These are phyloP conservation scores for Camptophora hylomeconis DNA, from an alignment of 2,329 filamentous ascomycete genomes.

Conservation along the genomic window DNA sequence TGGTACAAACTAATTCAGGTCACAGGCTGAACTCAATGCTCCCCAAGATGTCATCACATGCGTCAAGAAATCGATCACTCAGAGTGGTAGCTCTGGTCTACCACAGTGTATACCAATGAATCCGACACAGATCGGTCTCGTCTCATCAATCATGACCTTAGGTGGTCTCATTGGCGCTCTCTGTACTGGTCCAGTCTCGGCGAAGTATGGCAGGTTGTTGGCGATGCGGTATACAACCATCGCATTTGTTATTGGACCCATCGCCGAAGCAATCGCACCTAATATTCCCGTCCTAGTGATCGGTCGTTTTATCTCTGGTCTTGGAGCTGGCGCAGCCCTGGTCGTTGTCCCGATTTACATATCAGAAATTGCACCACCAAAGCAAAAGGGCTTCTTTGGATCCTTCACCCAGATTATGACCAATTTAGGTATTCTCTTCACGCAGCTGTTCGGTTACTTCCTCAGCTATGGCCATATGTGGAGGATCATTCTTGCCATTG, in stretches of 20 bases:
- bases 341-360: slow-evolving; percentile 94
- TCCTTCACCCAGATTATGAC: slow-evolving; percentile 85
- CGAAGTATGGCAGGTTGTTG: slow-evolving; percentile 58
- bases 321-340: slow-evolving; percentile 77
- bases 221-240: slow-evolving; percentile 66
- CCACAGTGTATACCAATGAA: slow-evolving; percentile 81
- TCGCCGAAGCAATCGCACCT: slow-evolving; percentile 59
- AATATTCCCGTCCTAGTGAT: slow-evolving; percentile 55
- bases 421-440: slow-evolving; percentile 75
- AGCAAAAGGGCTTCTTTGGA: slow-evolving; percentile 64
- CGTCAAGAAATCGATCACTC: slow-evolving; percentile 44
- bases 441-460: slow-evolving; percentile 79
- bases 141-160: slow-evolving; percentile 82
- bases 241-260: slow-evolving; percentile 63
- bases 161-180: slow-evolving; percentile 79
- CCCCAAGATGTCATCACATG: slow-evolving; percentile 91
- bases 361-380: slow-evolving; percentile 71
- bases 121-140: slow-evolving; percentile 65
- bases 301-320: slow-evolving; percentile 66
- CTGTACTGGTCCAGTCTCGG: slow-evolving; percentile 64
- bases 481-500: slow-evolving; percentile 69
- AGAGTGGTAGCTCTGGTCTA: slow-evolving; percentile 17
- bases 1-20: not conserved
- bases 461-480: slow-evolving; percentile 67
- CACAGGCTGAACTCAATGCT: slow-evolving; percentile 81